Evolutionary conservation across 805 yeast species (phyloP).

Genomic region (Teunomyces stri): DNA sequence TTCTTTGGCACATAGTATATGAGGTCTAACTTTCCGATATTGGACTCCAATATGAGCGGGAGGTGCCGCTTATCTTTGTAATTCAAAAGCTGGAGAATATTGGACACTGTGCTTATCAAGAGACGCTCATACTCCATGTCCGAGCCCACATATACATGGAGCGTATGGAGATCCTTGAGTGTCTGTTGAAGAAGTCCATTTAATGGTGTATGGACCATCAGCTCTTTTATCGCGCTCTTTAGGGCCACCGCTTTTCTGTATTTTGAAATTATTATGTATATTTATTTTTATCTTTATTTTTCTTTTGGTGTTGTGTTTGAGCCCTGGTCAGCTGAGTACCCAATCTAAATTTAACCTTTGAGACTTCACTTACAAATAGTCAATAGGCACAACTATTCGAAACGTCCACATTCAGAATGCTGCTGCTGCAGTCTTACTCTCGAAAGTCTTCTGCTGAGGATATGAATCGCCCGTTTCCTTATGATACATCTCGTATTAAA

Average conservation of each 20-base stretch:
- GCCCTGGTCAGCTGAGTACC: not conserved
- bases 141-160: slow-evolving; percentile 10
- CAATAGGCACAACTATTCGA: not conserved
- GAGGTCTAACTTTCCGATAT: not conserved
- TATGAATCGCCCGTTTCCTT: slow-evolving; percentile 18
- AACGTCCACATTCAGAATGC: not conserved
- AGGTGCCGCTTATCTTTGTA: slow-evolving; percentile 13
- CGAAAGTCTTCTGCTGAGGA: not conserved
- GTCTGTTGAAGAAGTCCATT: slow-evolving; percentile 17
- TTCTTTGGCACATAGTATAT: not conserved
- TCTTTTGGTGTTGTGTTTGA: not conserved
- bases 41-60: slow-evolving; percentile 5
- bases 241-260: not conserved
- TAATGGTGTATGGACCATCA: slow-evolving; percentile 6
- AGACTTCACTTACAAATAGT: not conserved
- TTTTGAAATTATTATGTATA: not conserved
- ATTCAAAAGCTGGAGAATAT: slow-evolving; percentile 14
- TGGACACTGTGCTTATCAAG: slow-evolving; percentile 12
- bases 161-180: slow-evolving; percentile 16
- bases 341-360: not conserved
- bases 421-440: slow-evolving; percentile 3
- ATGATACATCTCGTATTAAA: slow-evolving; percentile 20
- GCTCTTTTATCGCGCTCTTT: not conserved
- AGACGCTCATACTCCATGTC: slow-evolving; percentile 13
- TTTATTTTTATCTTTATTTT: too few relatives aligned